These are phyloP conservation scores for Trichoderma asperelloides DNA, from an alignment of 495 filamentous ascomycete species.

Conservation along the genomic window DNA sequence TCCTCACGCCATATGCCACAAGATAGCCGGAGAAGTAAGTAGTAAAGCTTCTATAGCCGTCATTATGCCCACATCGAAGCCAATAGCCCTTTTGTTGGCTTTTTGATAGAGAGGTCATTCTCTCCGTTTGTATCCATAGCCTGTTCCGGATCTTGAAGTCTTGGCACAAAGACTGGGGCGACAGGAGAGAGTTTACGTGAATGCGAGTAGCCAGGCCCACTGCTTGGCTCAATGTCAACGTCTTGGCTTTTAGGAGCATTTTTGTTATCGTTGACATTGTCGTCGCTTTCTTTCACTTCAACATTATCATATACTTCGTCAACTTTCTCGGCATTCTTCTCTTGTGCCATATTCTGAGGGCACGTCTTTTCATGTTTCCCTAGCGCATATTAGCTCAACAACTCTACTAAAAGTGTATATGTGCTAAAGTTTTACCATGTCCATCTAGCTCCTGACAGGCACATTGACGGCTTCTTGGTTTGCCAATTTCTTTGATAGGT, in stretches of 20 bases:
- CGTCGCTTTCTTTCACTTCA: too few relatives aligned
- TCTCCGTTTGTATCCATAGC: not conserved
- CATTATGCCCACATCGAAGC: conserved; percentile 2
- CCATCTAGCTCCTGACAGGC: not conserved
- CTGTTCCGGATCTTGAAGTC: not conserved
- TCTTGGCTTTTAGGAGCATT: not conserved
- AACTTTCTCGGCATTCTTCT: too few relatives aligned
- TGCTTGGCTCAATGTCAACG: not conserved
- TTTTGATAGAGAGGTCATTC: not conserved
- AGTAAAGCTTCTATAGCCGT: not conserved
- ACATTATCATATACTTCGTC: too few relatives aligned
- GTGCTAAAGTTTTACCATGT: not conserved
- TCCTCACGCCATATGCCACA: too few relatives aligned
- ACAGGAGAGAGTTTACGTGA: not conserved
- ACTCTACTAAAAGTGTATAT: not conserved
- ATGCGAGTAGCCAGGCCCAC: not conserved
- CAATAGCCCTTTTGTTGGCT: not conserved
- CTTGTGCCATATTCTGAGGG: too few relatives aligned
- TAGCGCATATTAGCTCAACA: not conserved
- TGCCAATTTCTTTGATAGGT: not conserved
- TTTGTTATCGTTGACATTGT: not conserved
- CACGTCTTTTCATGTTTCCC: too few relatives aligned
- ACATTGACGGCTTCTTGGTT: not conserved
- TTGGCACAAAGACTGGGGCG: not conserved
- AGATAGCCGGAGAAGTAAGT: not conserved